phyloP scores from a whole-genome alignment of 495 filamentous ascomycete genomes.

The Penicillium bialowiezense region DNA sequence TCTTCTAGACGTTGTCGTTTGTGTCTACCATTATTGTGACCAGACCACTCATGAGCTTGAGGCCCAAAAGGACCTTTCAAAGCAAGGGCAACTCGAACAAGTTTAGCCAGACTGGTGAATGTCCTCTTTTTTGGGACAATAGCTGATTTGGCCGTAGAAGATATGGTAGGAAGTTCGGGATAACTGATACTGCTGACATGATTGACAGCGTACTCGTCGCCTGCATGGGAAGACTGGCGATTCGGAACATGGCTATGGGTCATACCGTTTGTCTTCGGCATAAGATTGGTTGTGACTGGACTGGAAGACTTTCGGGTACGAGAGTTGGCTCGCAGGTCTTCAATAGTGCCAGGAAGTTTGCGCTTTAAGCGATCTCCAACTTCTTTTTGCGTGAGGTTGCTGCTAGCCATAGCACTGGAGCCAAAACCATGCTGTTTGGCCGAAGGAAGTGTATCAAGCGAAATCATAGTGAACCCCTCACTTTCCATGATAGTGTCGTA shows the following conservation, averaged over 20 bases:
- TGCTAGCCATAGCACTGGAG: slow-evolving; percentile 23
- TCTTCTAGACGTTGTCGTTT: slow-evolving; percentile 34
- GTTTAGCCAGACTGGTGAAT: slow-evolving; percentile 33
- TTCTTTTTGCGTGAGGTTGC: slow-evolving; percentile 27
- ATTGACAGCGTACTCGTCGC: background rate
- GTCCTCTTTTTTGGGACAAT: slow-evolving; percentile 7
- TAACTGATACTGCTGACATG: slow-evolving; percentile 8
- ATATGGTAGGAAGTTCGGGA: slow-evolving; percentile 13
- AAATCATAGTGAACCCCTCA: slow-evolving; percentile 60
- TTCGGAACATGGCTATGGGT: background rate
- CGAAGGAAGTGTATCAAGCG: slow-evolving; percentile 51
- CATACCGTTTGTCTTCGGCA: background rate
- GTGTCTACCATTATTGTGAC: slow-evolving; percentile 1
- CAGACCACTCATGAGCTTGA: slow-evolving; percentile 12
- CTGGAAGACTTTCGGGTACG: slow-evolving; percentile 15
- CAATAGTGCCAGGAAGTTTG: slow-evolving; percentile 24
- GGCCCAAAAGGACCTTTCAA: slow-evolving; percentile 45
- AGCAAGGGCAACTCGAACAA: slow-evolving; percentile 46
- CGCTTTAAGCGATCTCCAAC: slow-evolving; percentile 29
- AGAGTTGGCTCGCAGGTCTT: slow-evolving; percentile 16
- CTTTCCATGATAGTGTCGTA: slow-evolving; percentile 59
- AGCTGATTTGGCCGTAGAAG: slow-evolving; percentile 3
- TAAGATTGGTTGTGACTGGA: slow-evolving; percentile 2
- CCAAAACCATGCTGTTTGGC: slow-evolving; percentile 36
- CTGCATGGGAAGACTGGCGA: background rate